Conservation (phyloP, 306 rosid genomes). For the apple (Malus domestica) region DNA sequence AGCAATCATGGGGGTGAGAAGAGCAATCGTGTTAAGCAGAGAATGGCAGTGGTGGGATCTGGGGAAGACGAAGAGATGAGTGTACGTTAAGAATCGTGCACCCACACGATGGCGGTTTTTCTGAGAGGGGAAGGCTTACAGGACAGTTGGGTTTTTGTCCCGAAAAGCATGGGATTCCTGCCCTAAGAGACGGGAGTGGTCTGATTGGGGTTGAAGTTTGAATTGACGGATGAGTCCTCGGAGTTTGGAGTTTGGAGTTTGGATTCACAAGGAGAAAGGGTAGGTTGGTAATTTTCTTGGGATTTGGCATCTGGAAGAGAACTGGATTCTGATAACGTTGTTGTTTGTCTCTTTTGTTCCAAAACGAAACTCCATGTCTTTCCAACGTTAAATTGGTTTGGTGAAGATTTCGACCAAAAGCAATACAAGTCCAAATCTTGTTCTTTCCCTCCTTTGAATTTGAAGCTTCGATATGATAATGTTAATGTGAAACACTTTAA, state of each 20-base stretch:
- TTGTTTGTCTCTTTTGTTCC: not conserved
- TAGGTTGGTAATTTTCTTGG: not conserved
- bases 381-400: not conserved
- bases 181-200: constrained; percentile 7
- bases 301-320: not conserved
- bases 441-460: too few species aligned
- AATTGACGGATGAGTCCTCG: not conserved
- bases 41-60: constrained; percentile 45
- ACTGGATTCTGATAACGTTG: not conserved
- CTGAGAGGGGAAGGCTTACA: not conserved
- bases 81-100: constrained; percentile 56
- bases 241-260: not conserved
- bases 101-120: not conserved
- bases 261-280: not conserved
- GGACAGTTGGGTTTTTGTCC: constrained; percentile 2
- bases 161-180: constrained; percentile 7
- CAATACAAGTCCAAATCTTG: too few species aligned
- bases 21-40: constrained; percentile 4
- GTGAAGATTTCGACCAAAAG: not conserved
- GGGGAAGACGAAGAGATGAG: constrained; percentile 29
- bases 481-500: too few species aligned
- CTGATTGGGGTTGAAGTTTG: not conserved
- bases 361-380: not conserved
- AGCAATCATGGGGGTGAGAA: constrained; percentile 13
- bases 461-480: too few species aligned